Base-by-base conservation (phyloP, 345 rosid species). In the Salix caprea region DNA sequence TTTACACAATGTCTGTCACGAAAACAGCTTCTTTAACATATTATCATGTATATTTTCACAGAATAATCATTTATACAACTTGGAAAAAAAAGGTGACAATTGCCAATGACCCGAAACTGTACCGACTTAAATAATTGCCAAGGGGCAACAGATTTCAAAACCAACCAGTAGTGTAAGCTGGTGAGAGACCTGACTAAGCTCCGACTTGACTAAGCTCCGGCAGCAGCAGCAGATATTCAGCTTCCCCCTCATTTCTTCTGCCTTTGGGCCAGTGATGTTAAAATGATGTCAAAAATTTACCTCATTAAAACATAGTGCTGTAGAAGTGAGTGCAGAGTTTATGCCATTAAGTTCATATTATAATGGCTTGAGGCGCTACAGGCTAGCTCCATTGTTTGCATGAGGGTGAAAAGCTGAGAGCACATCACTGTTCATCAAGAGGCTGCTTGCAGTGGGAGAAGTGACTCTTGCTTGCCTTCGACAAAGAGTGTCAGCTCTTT, bases 401-500 rank as follows among this genome's bases (percentile, higher is more conserved):
- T 11, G 15, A 21, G 30, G 44, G 32, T 62, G 78, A 37, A 3
- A 58, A 37, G 73, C 65, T n/a, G 74, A 65, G 14, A 42, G 44
- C 68, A 61, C 71, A 72, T 19, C 24, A 21, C 32, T 32, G 71
- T 70, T 58, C 67, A 85, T 69, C 78, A 76, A 8, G 84, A 80
- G 78, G 84, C 62, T 2, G 75, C 80, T 44, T 82, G 86, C 77
- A 89, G 73, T 1, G 92, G 91, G 40, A 89, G 86, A 76, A 91
- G 77, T 39, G 89, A 73, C 80, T 72, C 89, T 86, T 90, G 90
- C 75, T 86, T 84, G 73, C 94, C 90, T 79, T 34, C 77, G 64
- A 96, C 81, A 79, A 96, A 96, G 23, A 72, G 52, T 13, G 80
- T 68, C 34, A 96, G 95, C 74, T 96, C 98, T 70, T 87, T 77